These are phyloP conservation scores for Halteria grandinella DNA, from an alignment of 73 alveolate genomes.

Conservation along the genomic window DNA sequence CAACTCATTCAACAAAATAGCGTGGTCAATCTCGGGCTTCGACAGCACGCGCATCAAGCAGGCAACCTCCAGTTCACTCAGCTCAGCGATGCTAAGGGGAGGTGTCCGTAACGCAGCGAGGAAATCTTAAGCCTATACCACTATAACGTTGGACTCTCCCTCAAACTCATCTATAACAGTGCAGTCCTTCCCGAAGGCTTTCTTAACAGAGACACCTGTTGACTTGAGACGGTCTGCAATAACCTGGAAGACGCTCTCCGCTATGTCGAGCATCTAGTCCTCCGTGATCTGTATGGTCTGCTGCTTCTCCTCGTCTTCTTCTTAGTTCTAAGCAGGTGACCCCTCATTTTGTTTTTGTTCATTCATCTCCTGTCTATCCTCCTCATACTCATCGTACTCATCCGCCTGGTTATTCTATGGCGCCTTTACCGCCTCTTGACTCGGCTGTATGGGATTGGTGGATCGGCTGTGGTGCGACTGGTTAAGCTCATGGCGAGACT, in stretches of 20 bases:
- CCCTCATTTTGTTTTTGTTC: neutral
- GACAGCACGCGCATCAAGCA: constrained; percentile 71
- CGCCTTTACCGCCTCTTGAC: neutral
- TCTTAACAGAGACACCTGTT: neutral
- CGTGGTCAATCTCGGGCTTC: constrained; percentile 62
- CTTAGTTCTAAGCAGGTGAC: neutral
- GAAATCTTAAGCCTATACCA: constrained; percentile 37
- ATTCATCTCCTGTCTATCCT: neutral
- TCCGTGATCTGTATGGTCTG: constrained; percentile 31
- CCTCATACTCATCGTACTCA: constrained; percentile 32
- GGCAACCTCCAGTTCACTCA: constrained; percentile 56
- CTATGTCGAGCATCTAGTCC: constrained; percentile 49
- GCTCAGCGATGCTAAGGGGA: constrained; percentile 10
- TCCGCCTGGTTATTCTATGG: neutral
- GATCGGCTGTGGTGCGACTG: too few species aligned
- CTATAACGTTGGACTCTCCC: constrained; percentile 21
- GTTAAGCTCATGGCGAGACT: too few species aligned
- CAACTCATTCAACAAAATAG: constrained; percentile 61
- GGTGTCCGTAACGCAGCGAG: neutral
- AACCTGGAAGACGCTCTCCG: constrained; percentile 39
- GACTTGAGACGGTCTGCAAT: constrained; percentile 16
- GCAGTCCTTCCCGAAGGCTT: constrained; percentile 15
- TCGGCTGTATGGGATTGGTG: too few species aligned
- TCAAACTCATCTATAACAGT: constrained; percentile 16
- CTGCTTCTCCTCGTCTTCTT: neutral